Base-by-base conservation (phyloP, 305 asterid species). In the Stenogyne calaminthoides region DNA sequence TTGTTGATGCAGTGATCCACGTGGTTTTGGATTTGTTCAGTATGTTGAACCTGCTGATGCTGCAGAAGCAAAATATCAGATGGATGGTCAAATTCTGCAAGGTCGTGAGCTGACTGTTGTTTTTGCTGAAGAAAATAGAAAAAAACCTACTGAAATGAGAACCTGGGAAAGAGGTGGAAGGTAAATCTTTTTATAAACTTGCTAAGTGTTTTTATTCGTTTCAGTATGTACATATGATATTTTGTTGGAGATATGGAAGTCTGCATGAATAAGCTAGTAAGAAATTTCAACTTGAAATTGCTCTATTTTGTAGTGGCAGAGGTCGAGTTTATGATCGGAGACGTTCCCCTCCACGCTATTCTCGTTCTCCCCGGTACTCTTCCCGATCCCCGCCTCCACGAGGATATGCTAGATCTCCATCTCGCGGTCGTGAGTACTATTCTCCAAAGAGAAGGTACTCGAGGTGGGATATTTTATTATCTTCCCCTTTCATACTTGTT, bases 1-100 rank as follows among this genome's bases (percentile, higher is more conserved):
- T 40, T 72, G 54, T 61, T 15, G 10, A 36, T 78, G 76, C 84
- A 94, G 99, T 57, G 91, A 94, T 58, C 95, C 97, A 1, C 83
- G 97, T 19, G 99, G 99, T 65, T 94, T 94, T 82, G 99, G 99
- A 49, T 94, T 94, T 81, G 97, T 94, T 72, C 99, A 94, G 70
- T 94, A 81, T 77, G 89, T 94, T 49, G 99, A 94, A 55, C 96
- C 99, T 19, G 93, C 89, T 54, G 97, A 91, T 85, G 99, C 99
- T 72, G 95, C 89, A 7, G 99, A 94, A 56, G 97, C 97, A 36
- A 94, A 94, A 65, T 88, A 91, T 85, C 93, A 91, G 81, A 89
- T 94, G 97, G 97, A 94, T 77, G 99, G 99, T 19, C 89, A 86
- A 70, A 76, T 80, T 63, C 66, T 90, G 78, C 95, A 84, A 54